phyloP scores from a whole-genome alignment of 345 rosid genomes.

The Viola odorata region DNA sequence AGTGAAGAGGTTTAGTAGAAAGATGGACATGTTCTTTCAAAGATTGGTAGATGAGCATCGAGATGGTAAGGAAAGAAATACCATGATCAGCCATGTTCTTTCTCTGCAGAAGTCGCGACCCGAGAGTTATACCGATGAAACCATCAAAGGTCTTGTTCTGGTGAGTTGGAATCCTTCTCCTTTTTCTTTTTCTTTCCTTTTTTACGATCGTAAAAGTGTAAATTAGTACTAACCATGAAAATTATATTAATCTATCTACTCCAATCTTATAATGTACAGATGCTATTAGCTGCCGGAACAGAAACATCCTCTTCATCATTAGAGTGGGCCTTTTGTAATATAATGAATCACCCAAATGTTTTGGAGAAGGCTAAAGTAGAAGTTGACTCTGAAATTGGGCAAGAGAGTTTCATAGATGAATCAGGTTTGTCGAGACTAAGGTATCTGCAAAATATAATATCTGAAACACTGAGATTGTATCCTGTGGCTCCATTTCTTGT shows the following conservation, averaged over 20 bases:
- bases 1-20: slow-evolving; percentile 1
- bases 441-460: neutral
- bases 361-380: neutral
- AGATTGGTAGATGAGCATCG: slow-evolving; percentile 6
- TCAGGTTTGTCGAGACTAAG: neutral
- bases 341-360: neutral
- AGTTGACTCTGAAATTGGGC: neutral
- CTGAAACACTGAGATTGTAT: neutral
- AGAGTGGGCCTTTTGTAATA: neutral
- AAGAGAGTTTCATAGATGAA: neutral
- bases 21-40: neutral
- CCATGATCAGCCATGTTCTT: slow-evolving; percentile 6
- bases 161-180: neutral
- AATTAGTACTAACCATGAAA: too few species aligned
- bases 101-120: slow-evolving; percentile 5
- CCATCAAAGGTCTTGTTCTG: slow-evolving; percentile 8
- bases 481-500: neutral
- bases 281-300: neutral
- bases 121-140: neutral
- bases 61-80: neutral
- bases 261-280: too few species aligned
- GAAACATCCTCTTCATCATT: neutral
- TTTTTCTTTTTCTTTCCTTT: neutral
- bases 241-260: too few species aligned
- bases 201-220: too few species aligned